Conservation (phyloP, 208 protist genomes). For the Leishmania aethiopica region DNA sequence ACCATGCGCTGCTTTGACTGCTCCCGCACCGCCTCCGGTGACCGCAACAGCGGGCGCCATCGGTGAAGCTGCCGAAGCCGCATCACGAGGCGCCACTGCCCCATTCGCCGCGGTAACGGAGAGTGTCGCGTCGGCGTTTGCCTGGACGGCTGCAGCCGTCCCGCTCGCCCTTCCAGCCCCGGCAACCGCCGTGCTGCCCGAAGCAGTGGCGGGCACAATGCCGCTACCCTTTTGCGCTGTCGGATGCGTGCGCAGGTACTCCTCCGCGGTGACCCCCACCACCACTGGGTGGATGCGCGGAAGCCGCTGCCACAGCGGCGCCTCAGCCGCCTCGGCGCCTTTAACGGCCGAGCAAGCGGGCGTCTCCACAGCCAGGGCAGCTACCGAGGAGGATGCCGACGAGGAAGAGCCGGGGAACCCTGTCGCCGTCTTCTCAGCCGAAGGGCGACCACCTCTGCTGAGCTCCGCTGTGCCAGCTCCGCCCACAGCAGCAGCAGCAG, state of each 20-base stretch:
- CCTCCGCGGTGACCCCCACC: constrained; percentile 15
- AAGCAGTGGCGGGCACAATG: not conserved
- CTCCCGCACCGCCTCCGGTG: not conserved
- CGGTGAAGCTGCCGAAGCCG: not conserved
- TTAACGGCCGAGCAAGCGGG: not conserved
- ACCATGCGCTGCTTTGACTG: not conserved
- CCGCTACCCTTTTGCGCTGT: not conserved
- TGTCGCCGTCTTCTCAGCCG: not conserved
- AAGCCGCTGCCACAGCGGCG: not conserved
- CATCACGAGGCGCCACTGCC: not conserved
- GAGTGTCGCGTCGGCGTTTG: not conserved
- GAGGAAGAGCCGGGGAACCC: not conserved
- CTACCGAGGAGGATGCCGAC: not conserved
- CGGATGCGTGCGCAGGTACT: constrained; percentile 18
- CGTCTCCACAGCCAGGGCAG: not conserved
- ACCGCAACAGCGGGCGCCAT: not conserved
- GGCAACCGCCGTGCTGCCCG: not conserved
- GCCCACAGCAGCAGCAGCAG: not conserved
- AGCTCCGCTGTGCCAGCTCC: not conserved
- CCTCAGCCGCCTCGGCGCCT: not conserved
- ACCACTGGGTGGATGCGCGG: constrained; percentile 18
- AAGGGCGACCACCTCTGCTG: not conserved
- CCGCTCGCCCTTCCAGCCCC: not conserved
- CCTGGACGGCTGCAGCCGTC: not conserved
- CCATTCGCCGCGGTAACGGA: not conserved